A percentile compares a stretch with the other conserved stretches of the same genome.
Conservation (phyloP, 2,329 filamentous ascomycete genomes). For the Eutypella sp. region DNA sequence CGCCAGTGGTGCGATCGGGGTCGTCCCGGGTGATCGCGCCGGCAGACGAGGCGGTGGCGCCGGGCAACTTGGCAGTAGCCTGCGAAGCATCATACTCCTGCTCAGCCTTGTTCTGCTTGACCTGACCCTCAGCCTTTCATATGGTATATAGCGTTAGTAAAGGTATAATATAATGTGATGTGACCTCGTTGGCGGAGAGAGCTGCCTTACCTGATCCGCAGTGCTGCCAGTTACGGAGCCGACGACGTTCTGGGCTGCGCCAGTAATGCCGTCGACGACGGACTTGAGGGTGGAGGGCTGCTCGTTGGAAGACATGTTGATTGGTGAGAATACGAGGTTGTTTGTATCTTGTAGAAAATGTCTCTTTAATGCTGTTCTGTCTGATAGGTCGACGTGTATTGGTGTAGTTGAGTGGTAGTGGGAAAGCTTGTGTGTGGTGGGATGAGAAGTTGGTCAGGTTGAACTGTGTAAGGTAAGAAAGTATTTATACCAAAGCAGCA, state of each 20-base stretch:
- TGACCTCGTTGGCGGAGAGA: background rate
- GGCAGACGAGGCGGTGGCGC: conserved; percentile 61
- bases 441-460: background rate
- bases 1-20: conserved; percentile 64
- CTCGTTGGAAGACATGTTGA: conserved; percentile 37
- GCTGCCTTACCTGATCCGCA: conserved; percentile 51
- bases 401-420: background rate
- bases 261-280: conserved; percentile 67
- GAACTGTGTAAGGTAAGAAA: no score
- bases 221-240: conserved; percentile 70
- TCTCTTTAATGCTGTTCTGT: conserved; percentile 11
- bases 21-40: conserved; percentile 70
- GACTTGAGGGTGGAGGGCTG: conserved; percentile 74
- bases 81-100: conserved; percentile 71
- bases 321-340: conserved; percentile 11
- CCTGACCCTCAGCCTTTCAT: conserved; percentile 55
- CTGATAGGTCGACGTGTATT: no score
- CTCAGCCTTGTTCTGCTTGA: conserved; percentile 60
- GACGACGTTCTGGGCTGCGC: conserved; percentile 65
- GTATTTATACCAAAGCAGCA: background rate
- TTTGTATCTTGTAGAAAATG: conserved; percentile 20
- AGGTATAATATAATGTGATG: background rate
- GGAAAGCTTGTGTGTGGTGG: background rate
- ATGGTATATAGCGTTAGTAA: conserved; percentile 9
- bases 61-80: conserved; percentile 67